These are phyloP conservation scores for Globisporangium spinosum DNA, from an alignment of 352 stramenopile genomes.

Conservation along the genomic window DNA sequence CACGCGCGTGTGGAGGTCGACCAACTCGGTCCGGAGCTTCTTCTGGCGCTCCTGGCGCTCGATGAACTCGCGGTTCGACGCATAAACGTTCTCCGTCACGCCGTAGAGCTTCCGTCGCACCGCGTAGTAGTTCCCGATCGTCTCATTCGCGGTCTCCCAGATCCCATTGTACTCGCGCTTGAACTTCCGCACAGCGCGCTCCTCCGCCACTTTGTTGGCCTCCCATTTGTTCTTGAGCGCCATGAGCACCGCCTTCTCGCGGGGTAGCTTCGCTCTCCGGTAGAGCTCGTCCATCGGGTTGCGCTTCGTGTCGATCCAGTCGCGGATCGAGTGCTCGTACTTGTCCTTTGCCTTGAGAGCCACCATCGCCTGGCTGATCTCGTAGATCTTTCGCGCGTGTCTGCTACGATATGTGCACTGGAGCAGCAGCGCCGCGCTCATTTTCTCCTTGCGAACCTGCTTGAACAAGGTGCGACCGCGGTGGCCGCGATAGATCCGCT, in stretches of 20 bases:
- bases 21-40: constrained; percentile 29
- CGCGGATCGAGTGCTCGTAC: constrained; percentile 48
- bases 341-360: constrained; percentile 58
- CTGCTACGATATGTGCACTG: constrained; percentile 48
- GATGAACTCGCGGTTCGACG: constrained; percentile 39
- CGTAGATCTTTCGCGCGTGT: constrained; percentile 42
- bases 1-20: constrained; percentile 33
- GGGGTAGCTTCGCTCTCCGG: constrained; percentile 42
- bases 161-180: constrained; percentile 25
- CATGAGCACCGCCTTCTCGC: constrained; percentile 40
- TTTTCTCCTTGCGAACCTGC: constrained; percentile 29
- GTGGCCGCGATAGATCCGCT: constrained; percentile 43
- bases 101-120: constrained; percentile 55
- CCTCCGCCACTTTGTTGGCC: constrained; percentile 35
- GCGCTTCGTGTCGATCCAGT: constrained; percentile 44
- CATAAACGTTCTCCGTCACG: constrained; percentile 69
- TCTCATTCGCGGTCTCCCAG: constrained; percentile 35
- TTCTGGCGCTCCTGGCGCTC: constrained; percentile 35
- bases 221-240: constrained; percentile 48
- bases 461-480: constrained; percentile 27
- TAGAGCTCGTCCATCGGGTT: constrained; percentile 71
- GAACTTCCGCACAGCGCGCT: constrained; percentile 49
- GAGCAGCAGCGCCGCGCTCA: constrained; percentile 30
- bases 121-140: constrained; percentile 38
- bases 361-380: constrained; percentile 47